Evolutionary conservation across 768 basidiomycete species (phyloP).

Genomic region (Amanita pseudoporphyria): DNA sequence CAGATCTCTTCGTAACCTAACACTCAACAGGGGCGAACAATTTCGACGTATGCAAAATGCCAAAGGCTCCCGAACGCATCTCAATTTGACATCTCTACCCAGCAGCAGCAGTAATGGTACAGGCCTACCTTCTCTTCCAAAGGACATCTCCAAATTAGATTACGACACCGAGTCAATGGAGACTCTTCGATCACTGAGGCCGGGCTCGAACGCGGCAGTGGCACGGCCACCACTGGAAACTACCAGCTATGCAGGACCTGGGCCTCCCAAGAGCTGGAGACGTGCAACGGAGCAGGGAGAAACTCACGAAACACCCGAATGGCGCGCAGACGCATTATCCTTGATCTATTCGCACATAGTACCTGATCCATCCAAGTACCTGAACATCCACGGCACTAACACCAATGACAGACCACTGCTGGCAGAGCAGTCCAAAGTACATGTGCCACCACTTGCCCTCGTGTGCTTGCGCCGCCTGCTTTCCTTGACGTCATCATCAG

Average conservation of each 20-base stretch:
- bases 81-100: constrained; percentile 13
- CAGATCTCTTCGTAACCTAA: not conserved
- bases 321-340: constrained; percentile 50
- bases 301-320: constrained; percentile 22
- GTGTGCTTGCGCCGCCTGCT: constrained; percentile 49
- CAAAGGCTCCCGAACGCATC: constrained; percentile 24
- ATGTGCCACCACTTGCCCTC: constrained; percentile 41
- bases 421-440: not conserved
- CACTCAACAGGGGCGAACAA: constrained; percentile 52
- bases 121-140: constrained; percentile 37
- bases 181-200: constrained; percentile 1
- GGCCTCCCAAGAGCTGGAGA: constrained; percentile 52
- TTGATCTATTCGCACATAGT: constrained; percentile 34
- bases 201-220: not conserved
- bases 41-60: constrained; percentile 57
- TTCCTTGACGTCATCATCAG: constrained; percentile 24
- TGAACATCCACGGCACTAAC: constrained; percentile 2
- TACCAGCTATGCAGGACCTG: constrained; percentile 34
- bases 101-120: constrained; percentile 22
- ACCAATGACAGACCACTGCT: not conserved
- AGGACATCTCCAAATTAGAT: constrained; percentile 26
- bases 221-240: constrained; percentile 1
- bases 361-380: constrained; percentile 1
- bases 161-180: constrained; percentile 8
- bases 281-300: constrained; percentile 19